Evolutionary conservation across 495 filamentous ascomycete species (phyloP).

Genomic region (Paragyromitra xinjiangensis): DNA sequence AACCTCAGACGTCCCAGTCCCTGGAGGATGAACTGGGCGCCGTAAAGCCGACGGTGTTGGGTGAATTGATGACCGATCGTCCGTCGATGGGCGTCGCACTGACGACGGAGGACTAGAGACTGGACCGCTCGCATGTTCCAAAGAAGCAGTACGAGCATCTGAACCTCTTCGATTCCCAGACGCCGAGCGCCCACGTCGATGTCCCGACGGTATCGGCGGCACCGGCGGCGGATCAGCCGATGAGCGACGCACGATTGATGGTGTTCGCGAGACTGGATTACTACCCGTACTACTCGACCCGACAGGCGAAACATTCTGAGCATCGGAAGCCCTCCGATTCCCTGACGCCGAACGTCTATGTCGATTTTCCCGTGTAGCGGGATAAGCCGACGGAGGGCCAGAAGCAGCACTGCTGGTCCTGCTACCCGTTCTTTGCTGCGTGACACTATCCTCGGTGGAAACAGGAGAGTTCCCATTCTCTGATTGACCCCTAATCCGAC

Average conservation of each 20-base stretch:
- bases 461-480: not conserved
- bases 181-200: not conserved
- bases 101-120: conserved; percentile 19
- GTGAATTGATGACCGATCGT: not conserved
- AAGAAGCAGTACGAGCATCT: not conserved
- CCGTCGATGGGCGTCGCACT: conserved; percentile 12
- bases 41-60: not conserved
- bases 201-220: not conserved
- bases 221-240: conserved; percentile 5
- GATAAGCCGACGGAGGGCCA: not conserved
- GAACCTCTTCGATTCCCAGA: not conserved
- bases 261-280: not conserved
- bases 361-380: not conserved
- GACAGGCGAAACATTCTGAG: not conserved
- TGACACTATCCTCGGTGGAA: not conserved
- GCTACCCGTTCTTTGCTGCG: not conserved
- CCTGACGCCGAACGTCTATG: conserved; percentile 1
- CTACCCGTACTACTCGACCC: not conserved
- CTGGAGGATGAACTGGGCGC: not conserved
- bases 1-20: not conserved
- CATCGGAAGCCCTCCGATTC: not conserved
- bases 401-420: not conserved
- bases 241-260: not conserved
- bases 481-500: not conserved
- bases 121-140: not conserved